Evolutionary conservation across 179 eudicot species (phyloP).

Genomic region (Silene vulgaris): DNA sequence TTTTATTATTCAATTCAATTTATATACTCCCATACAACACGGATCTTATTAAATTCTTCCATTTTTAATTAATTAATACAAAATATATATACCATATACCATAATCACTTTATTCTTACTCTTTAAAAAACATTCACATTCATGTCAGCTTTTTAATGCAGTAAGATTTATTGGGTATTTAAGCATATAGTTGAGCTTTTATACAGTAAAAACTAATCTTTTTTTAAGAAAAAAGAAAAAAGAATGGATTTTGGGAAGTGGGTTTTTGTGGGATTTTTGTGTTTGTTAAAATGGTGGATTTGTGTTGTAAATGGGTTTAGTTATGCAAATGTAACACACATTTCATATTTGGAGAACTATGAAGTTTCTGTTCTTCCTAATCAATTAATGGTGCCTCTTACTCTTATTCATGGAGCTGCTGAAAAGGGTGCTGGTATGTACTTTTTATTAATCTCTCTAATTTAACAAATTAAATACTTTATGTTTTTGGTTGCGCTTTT

Average conservation of each 20-base stretch:
- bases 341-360: conserved; percentile 30
- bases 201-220: too few relatives aligned
- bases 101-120: too few relatives aligned
- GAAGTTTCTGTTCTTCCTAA: conserved; percentile 27
- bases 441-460: conserved; percentile 13
- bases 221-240: neutral
- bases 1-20: too few relatives aligned
- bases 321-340: conserved; percentile 39
- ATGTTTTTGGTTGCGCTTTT: too few relatives aligned
- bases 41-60: too few relatives aligned
- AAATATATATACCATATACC: too few relatives aligned
- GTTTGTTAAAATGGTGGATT: conserved; percentile 19
- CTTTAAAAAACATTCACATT: too few relatives aligned
- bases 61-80: too few relatives aligned
- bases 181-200: too few relatives aligned
- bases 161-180: too few relatives aligned
- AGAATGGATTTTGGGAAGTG: conserved; percentile 29
- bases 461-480: neutral
- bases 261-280: conserved; percentile 34
- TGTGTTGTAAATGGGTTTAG: conserved; percentile 35
- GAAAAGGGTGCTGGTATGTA: conserved; percentile 70
- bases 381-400: conserved; percentile 57
- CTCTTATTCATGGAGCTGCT: conserved; percentile 67
- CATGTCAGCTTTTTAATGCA: too few relatives aligned
- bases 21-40: too few relatives aligned